These are phyloP conservation scores for Tilletia horrida DNA, from an alignment of 1,284 basidiomycete genomes.

Conservation along the genomic window DNA sequence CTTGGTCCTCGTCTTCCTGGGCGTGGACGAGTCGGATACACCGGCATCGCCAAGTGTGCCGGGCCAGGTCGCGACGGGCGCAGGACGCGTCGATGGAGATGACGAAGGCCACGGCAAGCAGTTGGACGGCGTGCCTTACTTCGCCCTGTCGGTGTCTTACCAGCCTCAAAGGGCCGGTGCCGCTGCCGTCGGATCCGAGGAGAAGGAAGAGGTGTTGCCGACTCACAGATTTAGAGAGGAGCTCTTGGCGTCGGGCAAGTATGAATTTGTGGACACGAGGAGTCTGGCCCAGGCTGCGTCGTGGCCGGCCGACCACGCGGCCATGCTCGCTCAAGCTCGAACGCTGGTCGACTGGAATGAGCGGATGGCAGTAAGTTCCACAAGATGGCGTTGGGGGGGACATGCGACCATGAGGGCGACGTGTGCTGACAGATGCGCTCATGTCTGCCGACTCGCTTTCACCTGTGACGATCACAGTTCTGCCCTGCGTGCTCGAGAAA, in stretches of 20 bases:
- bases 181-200: background rate
- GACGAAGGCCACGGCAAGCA: conserved; percentile 4
- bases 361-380: conserved; percentile 28
- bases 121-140: conserved; percentile 44
- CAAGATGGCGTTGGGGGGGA: no score
- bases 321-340: conserved; percentile 45
- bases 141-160: conserved; percentile 49
- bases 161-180: conserved; percentile 18
- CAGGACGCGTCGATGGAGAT: conserved; percentile 18
- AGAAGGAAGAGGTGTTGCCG: conserved; percentile 19
- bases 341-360: conserved; percentile 52
- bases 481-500: conserved; percentile 81
- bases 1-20: conserved; percentile 46
- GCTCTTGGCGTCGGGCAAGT: conserved; percentile 30
- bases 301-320: conserved; percentile 38
- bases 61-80: conserved; percentile 30
- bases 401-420: no score
- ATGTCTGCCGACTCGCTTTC: background rate
- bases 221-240: conserved; percentile 20
- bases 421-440: no score
- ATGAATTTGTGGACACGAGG: conserved; percentile 49
- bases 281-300: conserved; percentile 29
- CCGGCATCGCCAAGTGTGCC: conserved; percentile 25
- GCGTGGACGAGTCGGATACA: conserved; percentile 36
- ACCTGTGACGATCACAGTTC: conserved; percentile 61